These are phyloP conservation scores for Pseudevernia furfuracea DNA, from an alignment of 495 filamentous ascomycete genomes.

Conservation along the genomic window DNA sequence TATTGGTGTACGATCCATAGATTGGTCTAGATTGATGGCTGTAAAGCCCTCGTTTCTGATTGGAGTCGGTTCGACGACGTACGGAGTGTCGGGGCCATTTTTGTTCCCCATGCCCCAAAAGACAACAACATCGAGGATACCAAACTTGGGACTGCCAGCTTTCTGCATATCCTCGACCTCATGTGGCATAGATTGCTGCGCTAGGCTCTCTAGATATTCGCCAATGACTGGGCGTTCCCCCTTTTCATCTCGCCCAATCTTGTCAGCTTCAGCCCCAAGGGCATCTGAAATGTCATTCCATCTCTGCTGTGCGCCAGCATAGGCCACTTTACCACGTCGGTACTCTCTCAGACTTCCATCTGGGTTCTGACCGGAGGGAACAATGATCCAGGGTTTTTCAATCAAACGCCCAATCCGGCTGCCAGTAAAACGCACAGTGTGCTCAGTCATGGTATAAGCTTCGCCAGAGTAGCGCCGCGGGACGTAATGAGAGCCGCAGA, in stretches of 20 bases:
- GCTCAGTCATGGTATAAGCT: conserved; percentile 3
- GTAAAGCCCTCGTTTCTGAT: background rate
- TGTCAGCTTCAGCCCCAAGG: conserved; percentile 31
- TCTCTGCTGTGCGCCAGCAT: conserved; percentile 22
- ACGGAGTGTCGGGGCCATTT: conserved; percentile 19
- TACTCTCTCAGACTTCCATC: conserved; percentile 18
- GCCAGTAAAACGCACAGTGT: conserved; percentile 32
- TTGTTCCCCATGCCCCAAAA: conserved; percentile 31
- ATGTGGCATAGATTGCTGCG: conserved; percentile 30
- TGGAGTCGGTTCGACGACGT: conserved; percentile 23
- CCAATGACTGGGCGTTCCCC: conserved; percentile 31
- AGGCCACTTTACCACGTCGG: conserved; percentile 10
- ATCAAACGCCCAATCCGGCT: conserved; percentile 26
- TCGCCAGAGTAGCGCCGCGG: conserved; percentile 15
- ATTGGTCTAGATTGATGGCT: background rate
- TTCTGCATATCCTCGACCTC: conserved; percentile 26
- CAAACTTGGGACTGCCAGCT: conserved; percentile 27
- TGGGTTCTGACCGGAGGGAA: conserved; percentile 27
- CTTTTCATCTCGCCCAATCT: conserved; percentile 26
- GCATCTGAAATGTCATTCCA: conserved; percentile 31
- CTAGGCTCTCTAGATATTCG: conserved; percentile 34
- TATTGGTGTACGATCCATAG: background rate
- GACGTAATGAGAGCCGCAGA: conserved; percentile 29
- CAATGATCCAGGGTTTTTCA: conserved; percentile 38
- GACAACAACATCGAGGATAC: conserved; percentile 39